A percentile compares a stretch with the other conserved stretches of the same genome.
Evolutionary conservation across 768 basidiomycete genomes (phyloP).

Genomic region (Russula emetica): DNA sequence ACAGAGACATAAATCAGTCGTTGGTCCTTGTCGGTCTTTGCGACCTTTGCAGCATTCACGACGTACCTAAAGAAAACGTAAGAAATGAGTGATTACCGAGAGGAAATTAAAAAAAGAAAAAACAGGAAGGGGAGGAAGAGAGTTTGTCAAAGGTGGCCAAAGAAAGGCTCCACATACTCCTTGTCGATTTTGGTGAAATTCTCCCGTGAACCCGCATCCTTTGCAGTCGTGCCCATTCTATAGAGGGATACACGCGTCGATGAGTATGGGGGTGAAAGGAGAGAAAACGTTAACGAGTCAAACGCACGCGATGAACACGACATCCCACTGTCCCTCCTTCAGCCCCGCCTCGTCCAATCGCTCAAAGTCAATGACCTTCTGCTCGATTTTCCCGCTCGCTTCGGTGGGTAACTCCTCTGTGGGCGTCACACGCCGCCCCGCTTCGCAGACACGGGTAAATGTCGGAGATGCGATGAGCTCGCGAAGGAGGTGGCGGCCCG

Average conservation of each 20-base stretch:
- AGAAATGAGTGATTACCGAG: not conserved
- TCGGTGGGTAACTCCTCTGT: conserved; percentile 38
- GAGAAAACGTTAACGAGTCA: not conserved
- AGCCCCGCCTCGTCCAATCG: conserved; percentile 51
- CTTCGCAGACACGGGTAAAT: conserved; percentile 61
- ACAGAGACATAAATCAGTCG: conserved; percentile 70
- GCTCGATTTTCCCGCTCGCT: conserved; percentile 55
- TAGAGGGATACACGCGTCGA: not conserved
- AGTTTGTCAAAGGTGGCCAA: not conserved
- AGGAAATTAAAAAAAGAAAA: not conserved
- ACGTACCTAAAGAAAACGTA: conserved; percentile 51
- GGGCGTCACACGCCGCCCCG: conserved; percentile 59
- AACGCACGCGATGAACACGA: conserved; percentile 65
- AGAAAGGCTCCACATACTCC: conserved; percentile 43
- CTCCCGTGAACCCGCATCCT: conserved; percentile 55
- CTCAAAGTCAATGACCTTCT: conserved; percentile 67
- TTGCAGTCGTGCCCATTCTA: conserved; percentile 63
- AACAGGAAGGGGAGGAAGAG: too few relatives aligned
- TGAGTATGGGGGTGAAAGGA: not conserved
- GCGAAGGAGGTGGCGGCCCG: conserved; percentile 56
- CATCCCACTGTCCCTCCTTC: conserved; percentile 61
- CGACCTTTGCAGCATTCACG: conserved; percentile 64
- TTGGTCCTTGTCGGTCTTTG: conserved; percentile 45
- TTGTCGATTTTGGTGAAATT: conserved; percentile 75
- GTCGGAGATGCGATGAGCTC: conserved; percentile 55